Percentiles rank a stretch among this genome's conserved stretches.
These are phyloP conservation scores for Leccinum incarnatum DNA, from an alignment of 768 basidiomycete genomes.

Conservation along the genomic window DNA sequence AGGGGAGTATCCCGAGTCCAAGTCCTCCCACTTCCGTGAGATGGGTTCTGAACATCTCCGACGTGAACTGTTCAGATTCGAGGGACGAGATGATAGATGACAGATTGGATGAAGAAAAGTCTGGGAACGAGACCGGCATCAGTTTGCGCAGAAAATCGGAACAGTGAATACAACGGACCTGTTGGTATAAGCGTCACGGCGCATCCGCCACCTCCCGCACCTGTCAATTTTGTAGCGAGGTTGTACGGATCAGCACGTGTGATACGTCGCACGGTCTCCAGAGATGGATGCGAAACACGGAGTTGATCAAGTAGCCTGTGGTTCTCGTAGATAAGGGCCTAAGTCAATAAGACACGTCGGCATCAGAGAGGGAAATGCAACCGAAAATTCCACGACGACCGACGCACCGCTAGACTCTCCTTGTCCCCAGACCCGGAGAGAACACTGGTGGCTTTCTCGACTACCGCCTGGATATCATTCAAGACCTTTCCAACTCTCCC, in stretches of 20 bases:
- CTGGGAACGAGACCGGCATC: constrained; percentile 37
- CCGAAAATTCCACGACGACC: background rate
- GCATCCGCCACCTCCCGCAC: constrained; percentile 98
- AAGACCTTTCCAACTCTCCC: constrained; percentile 76
- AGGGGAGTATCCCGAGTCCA: constrained; percentile 83
- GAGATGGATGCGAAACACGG: constrained; percentile 85
- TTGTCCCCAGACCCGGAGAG: constrained; percentile 52
- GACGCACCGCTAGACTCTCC: constrained; percentile 53
- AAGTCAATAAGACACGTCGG: background rate
- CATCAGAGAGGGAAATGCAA: background rate
- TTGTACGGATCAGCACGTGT: constrained; percentile 62
- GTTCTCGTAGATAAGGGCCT: constrained; percentile 88
- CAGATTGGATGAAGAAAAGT: constrained; percentile 62
- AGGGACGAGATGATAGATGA: constrained; percentile 59
- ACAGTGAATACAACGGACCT: constrained; percentile 46
- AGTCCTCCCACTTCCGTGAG: constrained; percentile 91
- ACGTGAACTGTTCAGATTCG: constrained; percentile 30
- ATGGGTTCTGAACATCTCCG: constrained; percentile 49
- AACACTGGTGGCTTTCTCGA: constrained; percentile 73
- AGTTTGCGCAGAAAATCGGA: background rate
- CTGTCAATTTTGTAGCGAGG: constrained; percentile 92
- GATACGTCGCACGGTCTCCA: constrained; percentile 78
- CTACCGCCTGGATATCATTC: constrained; percentile 78
- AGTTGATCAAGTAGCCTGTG: constrained; percentile 80
- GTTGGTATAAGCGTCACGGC: constrained; percentile 94